Evolutionary conservation across 139 green algal genomes (phyloP).

Genomic region (Eudorina sp.): DNA sequence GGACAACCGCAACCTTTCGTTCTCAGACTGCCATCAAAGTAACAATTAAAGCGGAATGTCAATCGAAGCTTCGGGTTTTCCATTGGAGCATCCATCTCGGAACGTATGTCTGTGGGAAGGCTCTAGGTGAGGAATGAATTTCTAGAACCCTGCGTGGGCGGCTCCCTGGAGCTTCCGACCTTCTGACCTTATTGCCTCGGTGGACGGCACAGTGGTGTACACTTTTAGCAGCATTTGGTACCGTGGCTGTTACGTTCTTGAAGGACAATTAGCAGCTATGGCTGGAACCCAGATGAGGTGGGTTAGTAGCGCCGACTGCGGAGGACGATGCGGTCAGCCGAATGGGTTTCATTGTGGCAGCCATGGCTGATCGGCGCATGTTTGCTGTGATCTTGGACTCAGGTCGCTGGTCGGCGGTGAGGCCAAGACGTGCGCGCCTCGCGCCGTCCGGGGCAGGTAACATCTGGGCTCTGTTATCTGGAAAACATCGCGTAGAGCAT

Average conservation of each 20-base stretch:
- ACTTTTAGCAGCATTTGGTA: not conserved
- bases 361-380: not conserved
- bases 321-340: no score
- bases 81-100: no score
- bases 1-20: no score
- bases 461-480: no score
- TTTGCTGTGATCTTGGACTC: not conserved
- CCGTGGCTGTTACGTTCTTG: not conserved
- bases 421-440: constrained; percentile 28
- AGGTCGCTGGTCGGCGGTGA: constrained; percentile 34
- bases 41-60: no score
- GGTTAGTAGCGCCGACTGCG: not conserved
- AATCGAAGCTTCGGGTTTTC: no score
- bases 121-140: not conserved
- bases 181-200: not conserved
- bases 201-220: not conserved
- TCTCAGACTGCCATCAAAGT: no score
- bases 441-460: constrained; percentile 48
- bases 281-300: constrained; percentile 51
- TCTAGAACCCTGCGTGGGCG: not conserved
- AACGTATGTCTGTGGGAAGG: no score
- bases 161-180: constrained; percentile 14
- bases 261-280: not conserved
- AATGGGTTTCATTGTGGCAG: no score
- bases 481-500: no score